Evolutionary conservation across 2,329 filamentous ascomycete genomes (phyloP).

Genomic region (Colletotrichum noveboracense): DNA sequence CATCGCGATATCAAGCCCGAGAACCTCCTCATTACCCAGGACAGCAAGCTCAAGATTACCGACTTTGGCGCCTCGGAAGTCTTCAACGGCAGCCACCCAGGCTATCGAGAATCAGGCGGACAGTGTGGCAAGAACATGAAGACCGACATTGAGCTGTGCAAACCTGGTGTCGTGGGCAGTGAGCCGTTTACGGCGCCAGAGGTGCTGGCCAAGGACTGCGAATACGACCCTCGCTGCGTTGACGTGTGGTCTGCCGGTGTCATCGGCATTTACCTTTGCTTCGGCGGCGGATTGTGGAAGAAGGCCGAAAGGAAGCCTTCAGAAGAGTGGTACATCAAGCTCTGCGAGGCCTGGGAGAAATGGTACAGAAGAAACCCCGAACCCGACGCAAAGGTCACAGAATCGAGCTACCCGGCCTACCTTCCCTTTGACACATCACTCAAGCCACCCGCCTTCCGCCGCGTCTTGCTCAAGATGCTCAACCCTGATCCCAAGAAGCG

Average conservation of each 20-base stretch:
- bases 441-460: constrained; percentile 71
- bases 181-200: constrained; percentile 89
- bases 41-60: constrained; percentile 87
- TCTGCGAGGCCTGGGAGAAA: constrained; percentile 71
- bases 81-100: constrained; percentile 82
- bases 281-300: constrained; percentile 76
- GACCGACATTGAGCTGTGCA: constrained; percentile 67
- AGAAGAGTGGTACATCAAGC: constrained; percentile 62
- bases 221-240: constrained; percentile 76
- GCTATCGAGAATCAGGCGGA: constrained; percentile 73
- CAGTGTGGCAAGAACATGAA: constrained; percentile 76
- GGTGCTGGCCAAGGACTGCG: constrained; percentile 70
- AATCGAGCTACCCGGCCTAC: constrained; percentile 70
- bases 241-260: constrained; percentile 89
- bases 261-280: constrained; percentile 79
- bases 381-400: constrained; percentile 45
- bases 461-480: constrained; percentile 80
- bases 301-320: constrained; percentile 58
- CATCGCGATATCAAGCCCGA: constrained; percentile 92
- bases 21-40: constrained; percentile 79
- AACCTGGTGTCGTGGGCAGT: constrained; percentile 83
- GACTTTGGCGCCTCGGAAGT: constrained; percentile 92
- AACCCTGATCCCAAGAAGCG: constrained; percentile 78
- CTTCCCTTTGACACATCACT: constrained; percentile 68
- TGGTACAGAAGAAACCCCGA: constrained; percentile 63